phyloP scores from a whole-genome alignment of 2,329 filamentous ascomycete species.

The Dissoconium aciculare region DNA sequence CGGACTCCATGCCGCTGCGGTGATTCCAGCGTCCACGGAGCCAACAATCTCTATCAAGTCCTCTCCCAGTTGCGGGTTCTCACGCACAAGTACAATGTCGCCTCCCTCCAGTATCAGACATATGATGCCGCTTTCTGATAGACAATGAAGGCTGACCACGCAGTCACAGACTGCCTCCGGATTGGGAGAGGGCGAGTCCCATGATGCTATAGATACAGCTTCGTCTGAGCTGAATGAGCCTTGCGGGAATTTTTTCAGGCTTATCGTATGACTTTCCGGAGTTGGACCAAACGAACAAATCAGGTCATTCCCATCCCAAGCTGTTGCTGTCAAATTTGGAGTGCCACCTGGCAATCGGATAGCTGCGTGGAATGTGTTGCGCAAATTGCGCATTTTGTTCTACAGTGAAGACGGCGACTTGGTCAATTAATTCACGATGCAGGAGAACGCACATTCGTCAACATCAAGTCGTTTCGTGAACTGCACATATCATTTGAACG shows the following conservation, averaged over 20 bases:
- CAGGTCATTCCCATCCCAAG: constrained; percentile 74
- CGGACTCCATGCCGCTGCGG: constrained; percentile 80
- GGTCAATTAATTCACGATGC: too few relatives aligned
- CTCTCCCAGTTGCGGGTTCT: constrained; percentile 49
- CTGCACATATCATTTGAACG: too few relatives aligned
- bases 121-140: constrained; percentile 61
- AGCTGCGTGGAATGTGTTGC: constrained; percentile 56
- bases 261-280: constrained; percentile 52
- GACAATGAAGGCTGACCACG: constrained; percentile 68
- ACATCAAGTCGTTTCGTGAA: too few relatives aligned
- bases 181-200: constrained; percentile 72
- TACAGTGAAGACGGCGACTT: too few relatives aligned
- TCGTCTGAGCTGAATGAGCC: constrained; percentile 28
- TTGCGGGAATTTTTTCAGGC: constrained; percentile 45
- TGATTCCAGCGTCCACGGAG: constrained; percentile 82
- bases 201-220: constrained; percentile 52
- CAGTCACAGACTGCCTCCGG: constrained; percentile 62
- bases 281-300: constrained; percentile 77
- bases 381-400: constrained; percentile 86
- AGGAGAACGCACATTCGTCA: too few relatives aligned
- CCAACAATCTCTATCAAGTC: constrained; percentile 90
- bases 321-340: constrained; percentile 55
- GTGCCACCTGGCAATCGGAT: constrained; percentile 40
- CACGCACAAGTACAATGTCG: constrained; percentile 74
- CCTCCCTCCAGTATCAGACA: constrained; percentile 79